A percentile compares a stretch with the other conserved stretches of the same genome.
These are phyloP conservation scores for Mycosarcoma maydis DNA, from an alignment of 1,284 basidiomycete species.

Conservation along the genomic window DNA sequence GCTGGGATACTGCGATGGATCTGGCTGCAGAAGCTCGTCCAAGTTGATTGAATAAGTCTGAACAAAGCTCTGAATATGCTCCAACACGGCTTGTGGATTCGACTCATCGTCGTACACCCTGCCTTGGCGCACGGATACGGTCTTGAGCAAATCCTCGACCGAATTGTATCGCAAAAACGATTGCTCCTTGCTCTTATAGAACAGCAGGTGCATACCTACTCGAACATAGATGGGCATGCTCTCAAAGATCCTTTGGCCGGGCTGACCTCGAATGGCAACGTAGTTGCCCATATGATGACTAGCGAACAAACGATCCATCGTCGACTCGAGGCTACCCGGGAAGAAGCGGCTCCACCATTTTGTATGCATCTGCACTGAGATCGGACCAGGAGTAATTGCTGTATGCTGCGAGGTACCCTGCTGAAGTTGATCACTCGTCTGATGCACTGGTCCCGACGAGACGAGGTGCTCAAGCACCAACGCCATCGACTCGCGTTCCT, in stretches of 20 bases:
- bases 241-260: conserved; percentile 52
- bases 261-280: conserved; percentile 51
- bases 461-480: conserved; percentile 44
- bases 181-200: conserved; percentile 92
- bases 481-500: conserved; percentile 42
- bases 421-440: conserved; percentile 24
- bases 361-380: conserved; percentile 23
- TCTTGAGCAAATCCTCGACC: conserved; percentile 78
- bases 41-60: conserved; percentile 89
- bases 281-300: conserved; percentile 57
- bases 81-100: conserved; percentile 82
- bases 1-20: conserved; percentile 74
- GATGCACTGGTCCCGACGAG: conserved; percentile 23
- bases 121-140: conserved; percentile 50
- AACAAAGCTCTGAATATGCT: conserved; percentile 87
- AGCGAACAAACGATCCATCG: conserved; percentile 52
- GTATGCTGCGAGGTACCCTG: conserved; percentile 23
- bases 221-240: conserved; percentile 90
- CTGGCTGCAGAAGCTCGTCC: conserved; percentile 78
- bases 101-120: conserved; percentile 79
- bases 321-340: conserved; percentile 27
- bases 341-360: conserved; percentile 51
- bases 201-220: conserved; percentile 87
- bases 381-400: conserved; percentile 34
- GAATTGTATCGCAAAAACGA: conserved; percentile 90